Conservation (phyloP, 1,284 basidiomycete genomes). For the Ustilago bromivora region DNA sequence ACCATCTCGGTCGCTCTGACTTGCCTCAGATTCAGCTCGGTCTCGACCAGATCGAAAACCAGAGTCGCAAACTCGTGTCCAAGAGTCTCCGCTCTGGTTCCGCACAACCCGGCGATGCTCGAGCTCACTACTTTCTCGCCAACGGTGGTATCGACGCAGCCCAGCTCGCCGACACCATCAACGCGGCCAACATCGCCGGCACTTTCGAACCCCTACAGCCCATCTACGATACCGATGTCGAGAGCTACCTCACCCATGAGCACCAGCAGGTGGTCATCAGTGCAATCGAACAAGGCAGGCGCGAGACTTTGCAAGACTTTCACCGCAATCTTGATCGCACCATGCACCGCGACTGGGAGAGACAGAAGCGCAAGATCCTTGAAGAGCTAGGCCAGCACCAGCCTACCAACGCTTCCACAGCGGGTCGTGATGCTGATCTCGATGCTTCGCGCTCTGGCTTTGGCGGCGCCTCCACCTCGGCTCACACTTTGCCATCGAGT, state of each 20-base stretch:
- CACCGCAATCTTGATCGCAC: slow-evolving; percentile 82
- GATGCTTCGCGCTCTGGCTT: slow-evolving; percentile 37
- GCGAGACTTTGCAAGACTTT: slow-evolving; percentile 86
- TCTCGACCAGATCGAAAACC: slow-evolving; percentile 90
- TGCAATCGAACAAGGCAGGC: slow-evolving; percentile 88
- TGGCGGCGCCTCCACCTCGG: slow-evolving; percentile 52
- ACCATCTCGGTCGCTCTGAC: slow-evolving; percentile 73
- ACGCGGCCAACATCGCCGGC: slow-evolving; percentile 82
- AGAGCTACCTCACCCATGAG: slow-evolving; percentile 83
- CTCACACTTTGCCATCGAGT: slow-evolving; percentile 37
- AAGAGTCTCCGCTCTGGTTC: slow-evolving; percentile 70
- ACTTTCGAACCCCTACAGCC: slow-evolving; percentile 90
- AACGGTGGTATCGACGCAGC: slow-evolving; percentile 90
- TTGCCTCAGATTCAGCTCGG: slow-evolving; percentile 86
- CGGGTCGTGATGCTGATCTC: slow-evolving; percentile 23
- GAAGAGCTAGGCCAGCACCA: slow-evolving; percentile 80
- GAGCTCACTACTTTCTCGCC: slow-evolving; percentile 76
- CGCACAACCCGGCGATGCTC: slow-evolving; percentile 73
- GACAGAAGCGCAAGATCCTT: slow-evolving; percentile 86
- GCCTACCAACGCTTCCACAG: slow-evolving; percentile 22
- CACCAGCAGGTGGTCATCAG: slow-evolving; percentile 94
- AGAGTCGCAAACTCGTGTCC: slow-evolving; percentile 71
- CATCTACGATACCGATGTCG: slow-evolving; percentile 88
- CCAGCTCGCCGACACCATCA: slow-evolving; percentile 81
- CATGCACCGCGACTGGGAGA: slow-evolving; percentile 86